Base-by-base conservation (phyloP, 768 basidiomycete species). In the Inosperma sp. region DNA sequence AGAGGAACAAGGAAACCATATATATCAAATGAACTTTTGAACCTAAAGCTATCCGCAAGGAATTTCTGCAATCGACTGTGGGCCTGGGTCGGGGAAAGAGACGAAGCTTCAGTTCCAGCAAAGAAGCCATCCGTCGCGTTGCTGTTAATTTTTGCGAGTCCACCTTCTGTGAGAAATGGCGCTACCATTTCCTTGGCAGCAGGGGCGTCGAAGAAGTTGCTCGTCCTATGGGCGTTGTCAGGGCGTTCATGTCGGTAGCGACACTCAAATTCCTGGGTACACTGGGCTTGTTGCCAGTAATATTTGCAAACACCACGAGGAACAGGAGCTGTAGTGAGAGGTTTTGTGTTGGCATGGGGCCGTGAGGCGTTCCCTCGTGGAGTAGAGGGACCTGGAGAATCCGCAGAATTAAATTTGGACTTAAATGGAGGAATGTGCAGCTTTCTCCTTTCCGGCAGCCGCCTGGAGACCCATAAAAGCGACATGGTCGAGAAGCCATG, bases 221-320 rank as follows among this genome's bases (percentile, higher is more conserved):
- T 29, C 7, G 52, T 35, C 12, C 33, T 35, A 55, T 22, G 49
- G 35, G 16, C 21, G 27, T 25, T 47, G 55, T 55, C 17, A 54
- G 29, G 17, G 39, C 21, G 40, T 52, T 55, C 58, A 52, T 83
- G 81, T 19, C 42, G 51, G 56, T 62, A 80, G 29, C 56, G 65
- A 61, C 81, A 83, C 1, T 59, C 56, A 46, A 76, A 79, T 39
- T 73, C 76, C 12, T 61, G 60, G n/a, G 55, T 69, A 61, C 81
- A 83, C 34, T 53, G 63, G 8, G 79, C 81, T 1, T 56, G 62
- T 1, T 67, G 62, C 78, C 77, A 82, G 57, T 65, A 82, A 55
- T 62, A 74, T 21, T 54, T 62, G 63, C 81, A 83, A 7, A 69
- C 63, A 2, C 77, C 77, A 17, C 23, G 36, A 41, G 51, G 55